These are phyloP conservation scores for Aspergillus mulundensis DNA, from an alignment of 495 filamentous ascomycete genomes.

Conservation along the genomic window DNA sequence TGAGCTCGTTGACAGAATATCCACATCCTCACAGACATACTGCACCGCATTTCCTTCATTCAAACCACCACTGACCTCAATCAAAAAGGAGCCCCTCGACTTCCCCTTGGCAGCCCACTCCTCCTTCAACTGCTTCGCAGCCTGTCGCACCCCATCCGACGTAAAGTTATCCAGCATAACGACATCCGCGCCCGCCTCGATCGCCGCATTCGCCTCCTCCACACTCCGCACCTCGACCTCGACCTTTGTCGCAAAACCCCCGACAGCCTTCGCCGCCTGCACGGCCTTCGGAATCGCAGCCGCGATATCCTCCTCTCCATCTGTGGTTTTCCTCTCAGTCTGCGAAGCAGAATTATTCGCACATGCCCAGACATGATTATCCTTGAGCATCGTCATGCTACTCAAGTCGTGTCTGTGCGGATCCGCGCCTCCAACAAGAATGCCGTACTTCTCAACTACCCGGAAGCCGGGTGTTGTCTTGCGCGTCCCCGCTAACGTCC, in stretches of 20 bases:
- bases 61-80: conserved; percentile 91
- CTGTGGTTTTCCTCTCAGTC: neutral
- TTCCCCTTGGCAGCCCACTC: conserved; percentile 62
- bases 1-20: conserved; percentile 90
- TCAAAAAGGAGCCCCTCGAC: conserved; percentile 50
- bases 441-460: conserved; percentile 96
- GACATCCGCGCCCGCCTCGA: conserved; percentile 85
- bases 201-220: conserved; percentile 83
- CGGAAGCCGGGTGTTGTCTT: conserved; percentile 97
- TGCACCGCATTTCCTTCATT: conserved; percentile 74
- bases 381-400: conserved; percentile 97
- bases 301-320: conserved; percentile 28
- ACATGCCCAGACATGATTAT: conserved; percentile 93
- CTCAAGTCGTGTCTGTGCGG: conserved; percentile 87
- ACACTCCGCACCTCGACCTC: conserved; percentile 92
- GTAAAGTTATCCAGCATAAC: conserved; percentile 97
- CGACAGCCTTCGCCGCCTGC: conserved; percentile 73
- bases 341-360: conserved; percentile 41
- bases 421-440: conserved; percentile 89
- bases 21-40: conserved; percentile 84
- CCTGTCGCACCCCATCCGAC: conserved; percentile 65
- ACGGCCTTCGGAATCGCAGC: conserved; percentile 83
- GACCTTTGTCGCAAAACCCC: conserved; percentile 86
- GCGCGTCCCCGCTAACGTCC: conserved; percentile 86
- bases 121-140: conserved; percentile 67